phyloP scores from a whole-genome alignment of 2,329 filamentous ascomycete genomes.

The Colletotrichum lindemuthianum region DNA sequence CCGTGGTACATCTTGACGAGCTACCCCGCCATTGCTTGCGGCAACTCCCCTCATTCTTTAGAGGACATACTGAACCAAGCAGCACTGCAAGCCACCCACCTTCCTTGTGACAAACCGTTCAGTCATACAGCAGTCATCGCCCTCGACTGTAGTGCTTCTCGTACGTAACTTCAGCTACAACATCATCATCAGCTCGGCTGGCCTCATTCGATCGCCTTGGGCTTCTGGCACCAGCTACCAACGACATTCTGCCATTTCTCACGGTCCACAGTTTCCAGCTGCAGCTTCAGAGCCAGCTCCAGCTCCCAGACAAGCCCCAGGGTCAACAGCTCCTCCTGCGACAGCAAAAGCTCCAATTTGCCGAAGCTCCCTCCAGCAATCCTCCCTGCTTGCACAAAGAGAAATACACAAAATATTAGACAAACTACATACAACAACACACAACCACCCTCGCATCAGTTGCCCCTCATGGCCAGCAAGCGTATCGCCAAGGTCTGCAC shows the following conservation, averaged over 20 bases:
- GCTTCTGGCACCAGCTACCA: too few relatives aligned
- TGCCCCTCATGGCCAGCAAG: conserved; percentile 52
- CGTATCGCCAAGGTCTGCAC: conserved; percentile 54
- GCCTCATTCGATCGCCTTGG: background rate
- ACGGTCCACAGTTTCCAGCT: background rate
- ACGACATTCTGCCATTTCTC: background rate
- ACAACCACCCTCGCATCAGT: too few relatives aligned
- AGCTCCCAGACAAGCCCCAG: too few relatives aligned
- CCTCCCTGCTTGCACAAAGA: too few relatives aligned
- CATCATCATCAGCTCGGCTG: background rate
- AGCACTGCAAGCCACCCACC: conserved; percentile 9
- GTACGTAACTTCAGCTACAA: background rate
- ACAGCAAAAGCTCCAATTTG: too few relatives aligned
- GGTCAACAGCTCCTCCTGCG: too few relatives aligned
- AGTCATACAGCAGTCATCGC: background rate
- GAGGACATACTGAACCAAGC: background rate
- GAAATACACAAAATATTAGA: too few relatives aligned
- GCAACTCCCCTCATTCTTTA: too few relatives aligned
- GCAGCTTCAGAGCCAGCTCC: background rate
- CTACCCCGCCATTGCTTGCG: conserved; percentile 31
- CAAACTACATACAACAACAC: background rate
- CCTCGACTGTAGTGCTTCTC: background rate
- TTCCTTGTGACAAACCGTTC: background rate
- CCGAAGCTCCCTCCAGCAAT: too few relatives aligned
- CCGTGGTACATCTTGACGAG: conserved; percentile 12